Conservation (phyloP, 768 basidiomycete species). For the Chalciporus pseudorubinellus region DNA sequence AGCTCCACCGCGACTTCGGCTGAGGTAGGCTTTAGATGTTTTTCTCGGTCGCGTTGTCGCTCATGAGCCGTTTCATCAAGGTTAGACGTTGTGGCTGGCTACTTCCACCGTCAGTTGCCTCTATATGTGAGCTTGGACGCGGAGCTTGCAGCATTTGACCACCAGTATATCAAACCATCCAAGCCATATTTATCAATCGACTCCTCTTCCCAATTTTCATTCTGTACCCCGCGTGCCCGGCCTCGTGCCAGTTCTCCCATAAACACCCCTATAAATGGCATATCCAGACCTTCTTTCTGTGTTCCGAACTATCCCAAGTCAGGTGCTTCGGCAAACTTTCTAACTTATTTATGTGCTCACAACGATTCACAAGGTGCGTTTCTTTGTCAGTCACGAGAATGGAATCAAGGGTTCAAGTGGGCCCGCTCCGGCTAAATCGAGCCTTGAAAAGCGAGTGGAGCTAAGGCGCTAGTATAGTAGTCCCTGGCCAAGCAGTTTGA, state of each 20-base stretch:
- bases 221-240: not conserved
- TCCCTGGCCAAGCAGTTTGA: no score
- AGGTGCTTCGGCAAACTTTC: not conserved
- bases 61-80: not conserved
- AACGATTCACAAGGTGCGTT: slow-evolving; percentile 3
- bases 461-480: not conserved
- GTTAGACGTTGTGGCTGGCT: not conserved
- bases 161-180: not conserved
- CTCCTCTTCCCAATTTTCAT: not conserved
- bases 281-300: not conserved
- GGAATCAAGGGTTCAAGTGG: not conserved
- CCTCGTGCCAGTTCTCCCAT: not conserved
- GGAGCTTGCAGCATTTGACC: no score
- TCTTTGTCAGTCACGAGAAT: not conserved
- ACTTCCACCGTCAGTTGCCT: no score
- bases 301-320: not conserved
- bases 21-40: not conserved
- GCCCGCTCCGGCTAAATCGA: slow-evolving; percentile 1
- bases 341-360: not conserved
- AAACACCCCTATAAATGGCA: not conserved
- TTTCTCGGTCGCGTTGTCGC: not conserved
- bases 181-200: not conserved
- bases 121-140: no score
- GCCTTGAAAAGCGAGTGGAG: slow-evolving; percentile 12
- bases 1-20: not conserved